Percentiles rank a stretch among this genome's conserved stretches.
These are phyloP conservation scores for Graphiopsis chlorocephala DNA, from an alignment of 2,329 filamentous ascomycete genomes.

Conservation along the genomic window DNA sequence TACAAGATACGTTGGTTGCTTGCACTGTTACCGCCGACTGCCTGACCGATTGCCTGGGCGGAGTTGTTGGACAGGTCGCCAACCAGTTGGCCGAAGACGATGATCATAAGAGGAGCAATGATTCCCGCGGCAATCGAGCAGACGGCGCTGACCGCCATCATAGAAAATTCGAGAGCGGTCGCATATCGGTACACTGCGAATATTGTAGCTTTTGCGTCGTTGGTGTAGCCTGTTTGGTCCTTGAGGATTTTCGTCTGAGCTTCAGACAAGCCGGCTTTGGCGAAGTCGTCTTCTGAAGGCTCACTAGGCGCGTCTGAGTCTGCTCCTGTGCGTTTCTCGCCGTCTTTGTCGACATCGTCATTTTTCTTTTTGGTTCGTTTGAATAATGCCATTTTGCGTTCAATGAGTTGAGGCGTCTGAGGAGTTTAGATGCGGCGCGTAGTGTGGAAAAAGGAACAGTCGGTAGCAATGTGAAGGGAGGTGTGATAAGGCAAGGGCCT, in stretches of 20 bases:
- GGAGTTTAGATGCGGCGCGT: neutral
- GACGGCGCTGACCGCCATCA: slow-evolving; percentile 30
- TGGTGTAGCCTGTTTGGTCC: slow-evolving; percentile 8
- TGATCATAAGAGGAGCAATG: slow-evolving; percentile 41
- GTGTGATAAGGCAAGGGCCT: neutral
- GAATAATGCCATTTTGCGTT: neutral
- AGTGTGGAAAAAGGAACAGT: neutral
- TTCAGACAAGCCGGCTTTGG: slow-evolving; percentile 8
- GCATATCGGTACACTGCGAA: slow-evolving; percentile 13
- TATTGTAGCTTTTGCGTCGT: slow-evolving; percentile 8
- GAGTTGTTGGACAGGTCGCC: slow-evolving; percentile 41
- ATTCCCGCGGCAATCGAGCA: slow-evolving; percentile 40
- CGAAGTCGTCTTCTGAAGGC: slow-evolving; percentile 5
- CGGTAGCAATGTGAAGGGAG: neutral
- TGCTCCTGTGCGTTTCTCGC: neutral
- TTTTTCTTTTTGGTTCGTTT: neutral
- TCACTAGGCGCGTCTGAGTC: neutral
- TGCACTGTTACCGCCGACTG: slow-evolving; percentile 25
- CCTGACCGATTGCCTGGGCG: slow-evolving; percentile 49
- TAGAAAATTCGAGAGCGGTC: neutral
- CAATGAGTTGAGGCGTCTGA: neutral
- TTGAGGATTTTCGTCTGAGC: slow-evolving; percentile 13
- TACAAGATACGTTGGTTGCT: slow-evolving; percentile 43
- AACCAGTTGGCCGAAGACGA: slow-evolving; percentile 48
- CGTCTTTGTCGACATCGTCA: neutral